Base-by-base conservation (phyloP, 441 rosid species). In the Aleurites moluccanus region DNA sequence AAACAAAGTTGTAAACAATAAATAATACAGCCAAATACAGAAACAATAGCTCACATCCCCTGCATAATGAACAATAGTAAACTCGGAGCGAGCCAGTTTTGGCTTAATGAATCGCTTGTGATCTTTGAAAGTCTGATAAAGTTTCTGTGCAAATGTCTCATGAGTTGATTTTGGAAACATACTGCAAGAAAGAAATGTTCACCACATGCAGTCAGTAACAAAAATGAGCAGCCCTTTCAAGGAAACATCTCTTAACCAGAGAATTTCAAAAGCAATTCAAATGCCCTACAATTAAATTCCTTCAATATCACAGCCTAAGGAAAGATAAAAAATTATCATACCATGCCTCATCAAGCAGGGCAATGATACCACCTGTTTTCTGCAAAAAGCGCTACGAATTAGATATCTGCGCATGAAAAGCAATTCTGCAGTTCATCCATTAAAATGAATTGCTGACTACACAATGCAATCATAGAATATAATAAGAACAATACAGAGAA, bases 341-440 rank as follows among this genome's bases (percentile, higher is more conserved):
- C 99, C 99, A 94, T 81, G 99, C 96, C 85, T 94, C 99, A 69
- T 94, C 99, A 83, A 94, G 85, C 73, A 94, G 91, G 75, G 97
- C 87, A 81, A 94, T 87, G 49, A 94, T 84, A 79, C 99, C 99
- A 78, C 92, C 90, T 21, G 99, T 92, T 86, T 92, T 94, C 99
- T 94, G 97, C 88, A 87, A 78, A n/a, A 80, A 77, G 50, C 69
- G 78, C 28, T 30, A 56, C n/a, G 67, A 56, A 56, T 50, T 25
- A 69, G 38, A 55, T 47, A n/a, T 66, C 62, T 61, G 14, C 40
- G 28, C 57, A 55, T 28, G 38, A 67, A 75, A 59, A 15, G 16
- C 13, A 60, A 68, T 16, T 75, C 8, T 38, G 42, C 64, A 25
- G 11, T 27, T 38, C 14, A 75, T 49, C 63, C 66, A 53, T 20